Base-by-base conservation (phyloP, 805 yeast species). In the Yarrowia sp. region DNA sequence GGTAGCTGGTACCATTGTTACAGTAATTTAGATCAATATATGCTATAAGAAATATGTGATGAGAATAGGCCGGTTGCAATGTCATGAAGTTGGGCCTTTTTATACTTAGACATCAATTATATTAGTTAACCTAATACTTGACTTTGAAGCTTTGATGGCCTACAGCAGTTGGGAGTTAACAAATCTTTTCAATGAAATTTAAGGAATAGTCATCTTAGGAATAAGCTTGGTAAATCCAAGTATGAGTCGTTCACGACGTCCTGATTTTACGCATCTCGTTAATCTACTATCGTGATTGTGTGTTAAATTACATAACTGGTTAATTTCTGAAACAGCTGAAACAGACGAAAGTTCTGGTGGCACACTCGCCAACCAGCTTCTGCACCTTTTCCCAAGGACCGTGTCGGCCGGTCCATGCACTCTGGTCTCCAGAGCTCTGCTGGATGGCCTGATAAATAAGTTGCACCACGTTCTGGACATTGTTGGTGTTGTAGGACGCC, bases 391-490 rank as follows among this genome's bases (percentile, higher is more conserved):
- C 71, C 22, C 77, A 72, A 5, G 78, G 77, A 0, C 75, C 77
- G 14, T 74, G 72, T 0, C 66, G 35, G 0, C 70, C 50, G 2
- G 61, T 52, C 79, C 79, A 77, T 8, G 75, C 59, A 3, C 69
- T 67, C 43, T 67, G 70, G 64, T 75, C 77, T 3, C 70, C 58
- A 35, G 76, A 70, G 19, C 73, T 72, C 42, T 72, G 74, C 49
- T 74, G 74, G 16, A 77, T 70, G n/a, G 79, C 73, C 59, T 70
- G 73, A 66, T 74, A 75, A 9, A 77, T 74, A 19, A 72, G 70
- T 50, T 75, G 76, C 41, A 72, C 69, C n/a, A 71, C 70, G 52
- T 72, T 71, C 16, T 69, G 69, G 2, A 76, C 61, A 16, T 76
- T 76, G 26, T 70, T 56, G n/a, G 75, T 72, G 38, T 69, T 70